These are phyloP conservation scores for Mortierella sp. DNA, from an alignment of 371 early-diverging fungal species.

Conservation along the genomic window DNA sequence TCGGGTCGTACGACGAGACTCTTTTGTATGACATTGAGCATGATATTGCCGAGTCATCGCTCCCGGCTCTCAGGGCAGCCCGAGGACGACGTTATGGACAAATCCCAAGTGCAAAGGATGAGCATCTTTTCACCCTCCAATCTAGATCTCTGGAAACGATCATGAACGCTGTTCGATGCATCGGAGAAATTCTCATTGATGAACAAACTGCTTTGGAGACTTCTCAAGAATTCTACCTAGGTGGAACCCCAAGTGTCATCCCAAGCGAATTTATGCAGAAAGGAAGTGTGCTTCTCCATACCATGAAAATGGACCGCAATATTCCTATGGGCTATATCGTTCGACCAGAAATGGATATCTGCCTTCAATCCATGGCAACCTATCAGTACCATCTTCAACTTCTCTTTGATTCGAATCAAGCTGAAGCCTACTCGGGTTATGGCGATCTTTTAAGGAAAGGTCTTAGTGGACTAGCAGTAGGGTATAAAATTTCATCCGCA, in stretches of 20 bases:
- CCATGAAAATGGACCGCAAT: slow-evolving; percentile 10
- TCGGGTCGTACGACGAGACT: slow-evolving; percentile 1
- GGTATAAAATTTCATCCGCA: not conserved
- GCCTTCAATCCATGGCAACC: slow-evolving; percentile 14
- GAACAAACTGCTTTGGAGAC: slow-evolving; percentile 6
- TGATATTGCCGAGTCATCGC: slow-evolving; percentile 4
- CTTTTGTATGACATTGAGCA: not conserved
- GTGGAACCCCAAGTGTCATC: slow-evolving; percentile 23
- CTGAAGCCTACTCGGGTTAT: not conserved
- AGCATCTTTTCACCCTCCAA: slow-evolving; percentile 24
- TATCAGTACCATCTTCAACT: slow-evolving; percentile 28
- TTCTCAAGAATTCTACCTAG: slow-evolving; percentile 23
- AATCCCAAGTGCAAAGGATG: slow-evolving; percentile 15
- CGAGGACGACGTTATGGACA: slow-evolving; percentile 17
- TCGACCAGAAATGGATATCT: slow-evolving; percentile 23
- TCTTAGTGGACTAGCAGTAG: not conserved
- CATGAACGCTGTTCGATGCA: slow-evolving; percentile 12
- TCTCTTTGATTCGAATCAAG: not conserved
- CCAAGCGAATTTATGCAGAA: slow-evolving; percentile 1
- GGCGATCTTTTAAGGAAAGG: not conserved
- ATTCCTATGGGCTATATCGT: slow-evolving; percentile 23
- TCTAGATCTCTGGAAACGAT: slow-evolving; percentile 21
- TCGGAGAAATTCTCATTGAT: slow-evolving; percentile 1
- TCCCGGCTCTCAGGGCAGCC: slow-evolving; percentile 17
- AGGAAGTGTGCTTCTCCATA: not conserved